A percentile compares a stretch with the other conserved stretches of the same genome.
phyloP scores from a whole-genome alignment of 331 rosid species.

The Malus hybrid region DNA sequence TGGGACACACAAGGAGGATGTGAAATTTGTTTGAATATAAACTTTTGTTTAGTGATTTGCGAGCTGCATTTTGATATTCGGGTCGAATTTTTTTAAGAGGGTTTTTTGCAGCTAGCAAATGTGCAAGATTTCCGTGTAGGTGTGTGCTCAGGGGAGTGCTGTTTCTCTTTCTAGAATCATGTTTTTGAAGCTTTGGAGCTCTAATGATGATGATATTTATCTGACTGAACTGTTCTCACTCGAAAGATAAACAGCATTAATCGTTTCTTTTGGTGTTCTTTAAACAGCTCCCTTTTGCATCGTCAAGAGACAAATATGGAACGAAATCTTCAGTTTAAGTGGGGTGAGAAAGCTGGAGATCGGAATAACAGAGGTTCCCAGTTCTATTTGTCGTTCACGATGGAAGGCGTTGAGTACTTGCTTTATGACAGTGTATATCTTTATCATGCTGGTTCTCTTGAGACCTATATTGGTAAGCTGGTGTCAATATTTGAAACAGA shows the following conservation, averaged over 20 bases:
- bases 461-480: conserved; percentile 23
- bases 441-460: neutral
- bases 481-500: conserved; percentile 18
- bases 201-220: too few relatives aligned
- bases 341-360: conserved; percentile 6
- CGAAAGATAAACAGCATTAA: too few relatives aligned
- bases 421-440: conserved; percentile 19
- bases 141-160: too few relatives aligned
- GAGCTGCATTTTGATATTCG: neutral
- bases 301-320: neutral
- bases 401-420: conserved; percentile 5
- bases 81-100: neutral
- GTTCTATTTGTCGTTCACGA: conserved; percentile 13
- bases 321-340: conserved; percentile 2
- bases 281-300: too few relatives aligned
- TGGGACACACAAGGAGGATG: neutral
- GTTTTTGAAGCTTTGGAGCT: too few relatives aligned
- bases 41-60: neutral
- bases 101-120: neutral
- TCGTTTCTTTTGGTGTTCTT: too few relatives aligned
- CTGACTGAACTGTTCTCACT: too few relatives aligned
- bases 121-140: too few relatives aligned
- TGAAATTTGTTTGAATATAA: neutral
- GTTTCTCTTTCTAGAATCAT: too few relatives aligned
- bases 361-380: neutral